phyloP scores from a whole-genome alignment of 2,329 filamentous ascomycete species.

The Colletotrichum endophyticum region DNA sequence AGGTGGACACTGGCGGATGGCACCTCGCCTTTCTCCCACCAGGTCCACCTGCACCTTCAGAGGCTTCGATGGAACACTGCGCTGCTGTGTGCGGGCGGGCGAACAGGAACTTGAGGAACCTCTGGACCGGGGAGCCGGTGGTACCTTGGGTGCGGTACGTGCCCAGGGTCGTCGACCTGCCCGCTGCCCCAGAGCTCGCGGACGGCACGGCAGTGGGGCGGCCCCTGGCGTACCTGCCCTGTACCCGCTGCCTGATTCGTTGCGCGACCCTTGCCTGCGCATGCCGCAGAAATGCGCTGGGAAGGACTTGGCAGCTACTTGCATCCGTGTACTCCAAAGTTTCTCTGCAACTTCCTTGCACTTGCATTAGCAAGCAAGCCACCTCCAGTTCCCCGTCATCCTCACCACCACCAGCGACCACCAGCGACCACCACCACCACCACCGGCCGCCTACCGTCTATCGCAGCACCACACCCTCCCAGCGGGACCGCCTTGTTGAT shows the following conservation, averaged over 20 bases:
- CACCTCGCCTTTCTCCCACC: neutral
- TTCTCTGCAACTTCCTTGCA: constrained; percentile 5
- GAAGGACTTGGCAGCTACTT: constrained; percentile 10
- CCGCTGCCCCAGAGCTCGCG: neutral
- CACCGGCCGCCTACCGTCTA: neutral
- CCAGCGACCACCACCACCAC: neutral
- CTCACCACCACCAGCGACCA: neutral
- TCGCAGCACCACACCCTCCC: neutral
- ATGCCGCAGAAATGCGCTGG: neutral
- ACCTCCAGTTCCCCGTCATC: constrained; percentile 2
- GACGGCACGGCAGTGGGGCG: neutral
- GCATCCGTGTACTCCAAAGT: neutral
- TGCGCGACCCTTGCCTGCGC: neutral
- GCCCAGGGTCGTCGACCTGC: neutral
- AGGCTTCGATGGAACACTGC: neutral
- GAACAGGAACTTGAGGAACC: constrained; percentile 1
- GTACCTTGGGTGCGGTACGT: neutral
- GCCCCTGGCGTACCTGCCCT: neutral
- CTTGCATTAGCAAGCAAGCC: constrained; percentile 11
- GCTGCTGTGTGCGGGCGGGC: neutral
- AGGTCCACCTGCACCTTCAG: neutral
- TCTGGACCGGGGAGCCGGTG: neutral
- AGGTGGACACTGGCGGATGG: neutral
- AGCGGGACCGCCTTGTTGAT: neutral
- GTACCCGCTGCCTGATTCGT: neutral